phyloP scores from a whole-genome alignment of 495 filamentous ascomycete genomes.

The Mytilinidion resinicola region DNA sequence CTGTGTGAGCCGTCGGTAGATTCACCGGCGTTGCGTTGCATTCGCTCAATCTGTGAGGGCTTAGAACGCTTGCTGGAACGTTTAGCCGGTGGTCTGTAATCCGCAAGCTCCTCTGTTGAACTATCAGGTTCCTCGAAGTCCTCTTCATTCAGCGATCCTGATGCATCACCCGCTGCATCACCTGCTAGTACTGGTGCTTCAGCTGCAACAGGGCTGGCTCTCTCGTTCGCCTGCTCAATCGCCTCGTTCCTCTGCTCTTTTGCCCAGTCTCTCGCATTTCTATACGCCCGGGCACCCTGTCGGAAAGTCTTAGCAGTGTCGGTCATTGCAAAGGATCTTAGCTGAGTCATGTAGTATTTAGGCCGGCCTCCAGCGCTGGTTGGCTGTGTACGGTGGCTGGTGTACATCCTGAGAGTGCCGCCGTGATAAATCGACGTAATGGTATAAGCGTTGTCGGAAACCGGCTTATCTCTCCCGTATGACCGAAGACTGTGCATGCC shows the following conservation, averaged over 20 bases:
- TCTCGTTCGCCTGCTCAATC: slow-evolving; percentile 24
- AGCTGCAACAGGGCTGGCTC: not conserved
- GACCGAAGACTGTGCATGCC: no score
- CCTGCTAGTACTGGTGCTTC: not conserved
- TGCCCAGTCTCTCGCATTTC: slow-evolving; percentile 36
- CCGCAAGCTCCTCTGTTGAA: not conserved
- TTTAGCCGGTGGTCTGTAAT: no score
- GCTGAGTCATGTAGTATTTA: slow-evolving; percentile 42
- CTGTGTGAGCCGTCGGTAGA: no score
- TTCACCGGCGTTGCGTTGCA: not conserved
- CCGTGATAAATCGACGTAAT: slow-evolving; percentile 36
- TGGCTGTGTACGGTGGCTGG: slow-evolving; percentile 32
- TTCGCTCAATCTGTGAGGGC: not conserved
- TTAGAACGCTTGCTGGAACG: no score
- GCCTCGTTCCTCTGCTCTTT: slow-evolving; percentile 32
- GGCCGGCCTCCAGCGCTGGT: slow-evolving; percentile 23
- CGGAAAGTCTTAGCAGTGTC: slow-evolving; percentile 29
- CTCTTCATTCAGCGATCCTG: not conserved
- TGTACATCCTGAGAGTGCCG: slow-evolving; percentile 37
- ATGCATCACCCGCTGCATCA: not conserved
- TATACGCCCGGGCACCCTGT: slow-evolving; percentile 34
- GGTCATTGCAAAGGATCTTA: slow-evolving; percentile 31
- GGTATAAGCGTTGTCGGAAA: no score
- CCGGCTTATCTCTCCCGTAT: no score
- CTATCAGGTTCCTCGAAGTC: not conserved